phyloP scores from a whole-genome alignment of 345 rosid species.

The Arabidopsis suecica region DNA sequence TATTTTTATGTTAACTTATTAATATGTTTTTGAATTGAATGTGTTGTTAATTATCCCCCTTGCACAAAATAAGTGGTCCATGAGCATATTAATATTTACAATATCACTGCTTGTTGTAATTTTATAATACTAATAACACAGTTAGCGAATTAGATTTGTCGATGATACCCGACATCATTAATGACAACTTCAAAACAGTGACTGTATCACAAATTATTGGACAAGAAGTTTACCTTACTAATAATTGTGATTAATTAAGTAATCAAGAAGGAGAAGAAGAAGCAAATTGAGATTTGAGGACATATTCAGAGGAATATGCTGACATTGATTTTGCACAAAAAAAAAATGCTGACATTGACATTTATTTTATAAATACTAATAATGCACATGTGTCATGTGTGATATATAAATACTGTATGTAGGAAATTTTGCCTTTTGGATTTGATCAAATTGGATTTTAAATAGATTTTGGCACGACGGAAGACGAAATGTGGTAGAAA shows the following conservation, averaged over 20 bases:
- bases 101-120: slow-evolving; percentile 1
- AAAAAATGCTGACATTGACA: no score
- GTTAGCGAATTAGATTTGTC: slow-evolving; percentile 19
- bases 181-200: background rate
- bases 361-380: no score
- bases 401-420: no score
- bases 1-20: background rate
- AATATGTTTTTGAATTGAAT: no score
- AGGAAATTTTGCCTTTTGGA: no score
- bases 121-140: slow-evolving; percentile 1
- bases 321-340: slow-evolving; percentile 2
- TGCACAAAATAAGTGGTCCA: background rate
- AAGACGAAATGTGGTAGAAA: no score
- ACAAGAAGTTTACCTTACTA: background rate
- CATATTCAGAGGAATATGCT: slow-evolving; percentile 34
- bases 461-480: no score
- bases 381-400: no score
- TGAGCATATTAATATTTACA: background rate
- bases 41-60: background rate
- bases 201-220: slow-evolving; percentile 4
- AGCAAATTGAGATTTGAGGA: background rate
- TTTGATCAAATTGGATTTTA: no score
- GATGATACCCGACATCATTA: slow-evolving; percentile 1
- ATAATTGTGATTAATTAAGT: slow-evolving; percentile 12
- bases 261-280: background rate